Evolutionary conservation across 73 alveolate genomes (phyloP).

Genomic region (Stentor coeruleus): DNA sequence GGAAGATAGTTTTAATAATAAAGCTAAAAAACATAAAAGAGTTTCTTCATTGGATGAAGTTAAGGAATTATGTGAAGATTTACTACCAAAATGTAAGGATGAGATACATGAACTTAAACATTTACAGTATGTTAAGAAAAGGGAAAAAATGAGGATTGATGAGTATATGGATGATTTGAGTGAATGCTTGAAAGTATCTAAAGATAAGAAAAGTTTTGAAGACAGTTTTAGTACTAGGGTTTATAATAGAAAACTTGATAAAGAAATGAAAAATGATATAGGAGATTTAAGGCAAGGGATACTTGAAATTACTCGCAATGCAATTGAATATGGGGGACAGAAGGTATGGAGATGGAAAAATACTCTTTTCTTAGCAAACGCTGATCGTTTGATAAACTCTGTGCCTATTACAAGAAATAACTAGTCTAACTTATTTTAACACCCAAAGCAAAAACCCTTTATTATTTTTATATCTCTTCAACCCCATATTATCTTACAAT

Average conservation of each 20-base stretch:
- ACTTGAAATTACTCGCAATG: neutral
- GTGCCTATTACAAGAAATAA: neutral
- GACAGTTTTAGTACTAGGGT: neutral
- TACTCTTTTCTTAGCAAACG: neutral
- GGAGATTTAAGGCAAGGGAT: neutral
- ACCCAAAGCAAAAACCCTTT: too few relatives aligned
- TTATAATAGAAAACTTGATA: neutral
- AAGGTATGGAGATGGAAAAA: neutral
- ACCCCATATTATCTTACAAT: too few relatives aligned
- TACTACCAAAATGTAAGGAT: neutral
- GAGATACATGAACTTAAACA: neutral
- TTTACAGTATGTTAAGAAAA: neutral
- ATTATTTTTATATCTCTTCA: too few relatives aligned
- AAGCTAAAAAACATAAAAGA: neutral
- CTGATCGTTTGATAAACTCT: slow-evolving; percentile 8
- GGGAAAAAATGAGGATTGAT: neutral
- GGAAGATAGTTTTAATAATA: neutral
- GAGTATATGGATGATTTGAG: neutral
- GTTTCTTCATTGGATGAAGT: neutral
- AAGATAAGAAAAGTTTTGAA: neutral
- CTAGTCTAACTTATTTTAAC: too few relatives aligned
- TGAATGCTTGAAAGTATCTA: neutral
- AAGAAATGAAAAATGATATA: neutral
- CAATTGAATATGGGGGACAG: neutral
- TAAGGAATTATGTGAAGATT: neutral